Evolutionary conservation across 306 rosid genomes (phyloP), one percentile per base, ranked within the genome.

Genomic region (Pterocarpus santalinus): DNA sequence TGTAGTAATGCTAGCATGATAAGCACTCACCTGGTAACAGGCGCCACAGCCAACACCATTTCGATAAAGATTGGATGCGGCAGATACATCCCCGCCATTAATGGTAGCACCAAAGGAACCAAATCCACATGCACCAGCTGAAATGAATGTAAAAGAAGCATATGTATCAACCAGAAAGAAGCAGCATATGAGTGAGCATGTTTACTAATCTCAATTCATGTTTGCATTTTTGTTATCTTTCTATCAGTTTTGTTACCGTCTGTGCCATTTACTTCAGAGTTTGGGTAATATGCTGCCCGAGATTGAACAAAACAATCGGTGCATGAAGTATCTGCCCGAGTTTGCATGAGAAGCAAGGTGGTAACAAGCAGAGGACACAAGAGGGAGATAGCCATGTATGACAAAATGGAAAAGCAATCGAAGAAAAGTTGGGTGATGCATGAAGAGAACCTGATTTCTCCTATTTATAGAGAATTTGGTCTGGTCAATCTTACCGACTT

Each of bases 41-140:
- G 99, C 92, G 2, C 97, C 97, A 51, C 99, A 95, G 82, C 99
- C 99, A 47, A 95, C 88, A 28, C 99, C 97, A 62, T 86, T 81
- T 41, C 92, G 65, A 70, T 90, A 95, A 66, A 95, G 97, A 36
- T 66, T 86, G 47, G 97, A 91, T 32, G 95, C 97, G 62, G 97
- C 95, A 28, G 97, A 89, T 38, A 95, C 97, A 61, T 91, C 92
- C 44, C 99, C 99, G 0, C 90, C 97, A 75, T 95, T 93, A 38
- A 93, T 30, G 3, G 92, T 93, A 57, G 99, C 97, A 81, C 97
- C 99, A 66, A 95, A 93, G 30, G 97, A 78, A 62, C 97, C 99
- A 69, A 89, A 93, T 38, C 97, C 94, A 69, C 97, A 93, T 16
- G 92, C 92, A 61, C 99, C 97, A 0, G 3, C 99, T 93, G 84